Evolutionary conservation across 139 green algal species (phyloP), one percentile per base, ranked within the genome.

Genomic region (Coccomyxa sp.): DNA sequence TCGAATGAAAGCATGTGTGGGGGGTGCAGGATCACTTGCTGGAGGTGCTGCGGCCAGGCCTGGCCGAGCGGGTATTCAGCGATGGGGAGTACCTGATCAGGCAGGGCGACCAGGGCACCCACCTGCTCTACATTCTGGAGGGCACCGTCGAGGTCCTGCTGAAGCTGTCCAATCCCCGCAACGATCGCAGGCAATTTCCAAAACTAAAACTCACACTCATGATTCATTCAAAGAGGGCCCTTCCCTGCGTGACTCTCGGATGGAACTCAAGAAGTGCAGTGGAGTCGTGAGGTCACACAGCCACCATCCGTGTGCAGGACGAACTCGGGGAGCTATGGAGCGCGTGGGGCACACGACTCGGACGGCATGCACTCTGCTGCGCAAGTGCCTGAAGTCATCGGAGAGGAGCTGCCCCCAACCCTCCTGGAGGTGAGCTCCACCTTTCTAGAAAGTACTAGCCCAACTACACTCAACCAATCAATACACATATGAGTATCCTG

Each of bases 101-200:
- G 27, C 84, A 88, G 79, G 87, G 85, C 23, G 84, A 90, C 76
- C 81, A 87, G 58, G 74, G 79, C 71, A 87, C 83, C 10, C 82
- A 84, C 77, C 79, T 91, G 79, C 38, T 91, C n/a, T 91, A 88
- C 82, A 89, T 92, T 25, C 74, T 91, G 58, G 82, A 91, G 66
- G 89, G 89, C 11, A 78, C 88, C 58, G 82, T 78, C 0, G 85
- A 92, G 51, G 89, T 92, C 31, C 71, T 83, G 27, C 76, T 87
- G 9, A 63, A 79, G n/a, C 82, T 86, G 60, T 51, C 58, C 13
- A 32, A 32, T 27, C 79, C 51, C 57, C n/a, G 67, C 45, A 57
- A 71, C 0, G 57, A 23, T 27, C 32, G 11, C 28, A 79, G 38
- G 0, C 82, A 79, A 58, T 58, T 58, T 13, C 81, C 38, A n/a